Base-by-base conservation (phyloP, 108 stramenopile genomes). In the Nannochloropsis gaditana region DNA sequence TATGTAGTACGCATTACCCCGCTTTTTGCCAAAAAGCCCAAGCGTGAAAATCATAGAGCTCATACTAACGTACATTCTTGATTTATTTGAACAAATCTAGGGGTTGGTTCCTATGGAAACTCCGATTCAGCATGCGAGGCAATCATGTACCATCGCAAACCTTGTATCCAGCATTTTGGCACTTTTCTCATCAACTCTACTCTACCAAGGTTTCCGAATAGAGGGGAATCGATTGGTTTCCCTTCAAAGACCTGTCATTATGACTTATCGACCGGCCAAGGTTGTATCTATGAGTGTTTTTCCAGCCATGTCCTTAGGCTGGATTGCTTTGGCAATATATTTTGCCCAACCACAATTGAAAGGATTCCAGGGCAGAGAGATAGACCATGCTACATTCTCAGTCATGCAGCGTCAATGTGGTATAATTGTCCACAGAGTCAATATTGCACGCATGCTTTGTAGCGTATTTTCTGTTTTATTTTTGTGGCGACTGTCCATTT, bases 371-470 rank as follows among this genome's bases (percentile, higher is more conserved):
- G 59, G 59, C 59, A 73, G n/a, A 73, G 8, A 1, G 19, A 73
- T 73, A 73, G 59, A 73, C 59, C 15, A 73, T 73, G 59, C 19
- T n/a, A 73, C 59, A 4, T 73, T 73, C n/a, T 15, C 59, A 4
- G n/a, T 6, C n/a, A 3, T 73, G 4, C 59, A 73, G 8, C 59
- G 6, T 15, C 59, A 73, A n/a, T 73, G 59, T 73, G 59, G 59
- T n/a, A 73, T n/a, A n/a, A 2, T 73, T 2, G n/a, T 73, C 2
- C 59, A 73, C n/a, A 15, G 59, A n/a, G 59, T 73, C 59, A 73
- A 73, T 73, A n/a, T 73, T n/a, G 59, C 19, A 73, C 59, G 59
- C 19, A 73, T 73, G 59, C 59, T 73, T n/a, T 73, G 59, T 73
- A 73, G 59, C 59, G 59, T 73, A n/a, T 73, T 73, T 73, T 73